Base-by-base conservation (phyloP, 2,329 filamentous ascomycete species). In the Botryotinia calthae region DNA sequence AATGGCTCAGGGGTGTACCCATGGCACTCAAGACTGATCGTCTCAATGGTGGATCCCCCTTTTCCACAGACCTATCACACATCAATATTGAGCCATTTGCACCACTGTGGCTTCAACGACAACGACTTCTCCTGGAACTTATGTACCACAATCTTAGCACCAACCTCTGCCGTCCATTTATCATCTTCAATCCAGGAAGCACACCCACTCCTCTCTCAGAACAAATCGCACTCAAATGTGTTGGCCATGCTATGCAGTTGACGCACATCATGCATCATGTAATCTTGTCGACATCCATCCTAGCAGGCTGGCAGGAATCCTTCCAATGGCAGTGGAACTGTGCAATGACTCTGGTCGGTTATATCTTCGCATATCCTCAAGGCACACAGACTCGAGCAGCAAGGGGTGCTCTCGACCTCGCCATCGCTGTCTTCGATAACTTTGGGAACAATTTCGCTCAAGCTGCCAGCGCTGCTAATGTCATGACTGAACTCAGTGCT, bases 301-400 rank as follows among this genome's bases (percentile, higher is more conserved):
- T 84, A 0, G 72, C 73, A n/a, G 82, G 83, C 12, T 83, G 79
- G 80, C 79, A 82, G 73, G 81, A 83, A 67, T 78, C 80, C 0
- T 84, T 83, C 68, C 82, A 83, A 37, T 85, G 82, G 79, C 83
- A 84, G 74, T 84, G 83, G 82, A 82, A 84, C 72, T 82, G 83
- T 0, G 77, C 82, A 1, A 74, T 85, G 28, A 81, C 82, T 4
- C 77, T 84, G 2, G 72, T 84, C 14, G 84, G 83, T 9, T 85
- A 83, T 73, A 75, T 83, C 3, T 73, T 85, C 0, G 81, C 82
- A 0, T 80, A 83, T 67, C 83, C 84, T 1, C 61, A 78, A 1
- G 74, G 80, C 18, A 73, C 79, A 8, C 76, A 76, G 0, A 80
- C 79, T 0, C 75, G 77, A 1, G 66, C 75, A 4, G 82, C 81